Evolutionary conservation across 805 yeast genomes (phyloP).

Genomic region (Starmerella lactis-condensi): DNA sequence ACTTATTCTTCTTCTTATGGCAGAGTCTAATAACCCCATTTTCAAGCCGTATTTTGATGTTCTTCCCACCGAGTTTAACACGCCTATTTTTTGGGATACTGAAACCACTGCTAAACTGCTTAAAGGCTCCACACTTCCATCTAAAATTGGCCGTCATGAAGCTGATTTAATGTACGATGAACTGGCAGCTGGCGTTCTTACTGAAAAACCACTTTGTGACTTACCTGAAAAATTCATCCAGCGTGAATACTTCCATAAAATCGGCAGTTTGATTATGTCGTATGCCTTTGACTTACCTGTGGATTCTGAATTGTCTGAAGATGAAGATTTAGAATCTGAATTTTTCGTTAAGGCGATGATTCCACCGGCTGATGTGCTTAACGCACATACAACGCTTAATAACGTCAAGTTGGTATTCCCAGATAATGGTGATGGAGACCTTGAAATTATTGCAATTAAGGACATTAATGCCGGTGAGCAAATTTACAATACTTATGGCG

Average conservation of each 20-base stretch:
- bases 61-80: constrained; percentile 45
- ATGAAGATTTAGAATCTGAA: constrained; percentile 24
- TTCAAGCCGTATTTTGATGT: constrained; percentile 62
- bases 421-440: constrained; percentile 18
- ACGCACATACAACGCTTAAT: constrained; percentile 59
- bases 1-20: constrained; percentile 46
- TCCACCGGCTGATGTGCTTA: constrained; percentile 78
- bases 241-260: constrained; percentile 42
- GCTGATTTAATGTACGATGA: constrained; percentile 43
- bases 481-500: constrained; percentile 75
- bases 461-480: constrained; percentile 50
- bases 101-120: constrained; percentile 36
- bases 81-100: constrained; percentile 64
- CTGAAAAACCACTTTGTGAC: constrained; percentile 13
- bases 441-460: constrained; percentile 57
- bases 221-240: constrained; percentile 21
- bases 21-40: constrained; percentile 36
- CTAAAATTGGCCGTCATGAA: constrained; percentile 49
- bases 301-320: constrained; percentile 10
- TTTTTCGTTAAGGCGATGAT: constrained; percentile 59
- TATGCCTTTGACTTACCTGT: constrained; percentile 64
- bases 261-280: constrained; percentile 70
- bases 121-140: constrained; percentile 50
- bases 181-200: constrained; percentile 28
- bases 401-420: constrained; percentile 55